phyloP scores from a whole-genome alignment of 129 eudicot species.

The Flaveria brownii region DNA sequence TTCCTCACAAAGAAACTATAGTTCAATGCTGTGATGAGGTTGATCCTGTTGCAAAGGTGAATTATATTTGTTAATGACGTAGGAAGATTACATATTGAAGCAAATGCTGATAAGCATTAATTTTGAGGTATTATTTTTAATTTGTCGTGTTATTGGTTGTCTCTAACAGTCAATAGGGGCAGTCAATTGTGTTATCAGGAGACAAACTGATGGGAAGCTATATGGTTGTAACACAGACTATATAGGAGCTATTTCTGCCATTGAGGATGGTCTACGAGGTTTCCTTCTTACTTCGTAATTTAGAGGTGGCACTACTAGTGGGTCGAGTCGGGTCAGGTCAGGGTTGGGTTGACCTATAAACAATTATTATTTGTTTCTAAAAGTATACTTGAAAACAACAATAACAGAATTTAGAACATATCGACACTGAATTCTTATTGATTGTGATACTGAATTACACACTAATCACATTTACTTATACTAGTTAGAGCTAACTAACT shows the following conservation, averaged over 20 bases:
- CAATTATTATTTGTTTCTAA: neutral
- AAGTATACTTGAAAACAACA: neutral
- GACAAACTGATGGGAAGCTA: slow-evolving; percentile 69
- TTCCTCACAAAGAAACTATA: slow-evolving; percentile 87
- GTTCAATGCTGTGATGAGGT: slow-evolving; percentile 75
- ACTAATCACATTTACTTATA: too few species aligned
- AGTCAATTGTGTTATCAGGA: slow-evolving; percentile 66
- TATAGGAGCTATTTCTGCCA: slow-evolving; percentile 88
- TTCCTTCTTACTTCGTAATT: slow-evolving; percentile 30
- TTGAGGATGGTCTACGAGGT: slow-evolving; percentile 87
- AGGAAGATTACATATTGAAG: slow-evolving; percentile 1
- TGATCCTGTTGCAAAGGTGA: slow-evolving; percentile 89
- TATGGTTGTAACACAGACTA: slow-evolving; percentile 88
- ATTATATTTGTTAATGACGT: neutral
- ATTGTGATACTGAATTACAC: too few species aligned
- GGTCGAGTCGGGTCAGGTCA: neutral
- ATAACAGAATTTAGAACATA: too few species aligned
- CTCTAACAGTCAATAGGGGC: slow-evolving; percentile 81
- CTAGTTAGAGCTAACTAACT: too few species aligned
- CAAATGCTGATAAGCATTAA: slow-evolving; percentile 18
- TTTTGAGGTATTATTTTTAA: neutral
- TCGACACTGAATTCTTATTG: too few species aligned
- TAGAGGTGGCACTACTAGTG: neutral
- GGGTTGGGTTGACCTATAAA: slow-evolving; percentile 1
- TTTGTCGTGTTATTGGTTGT: slow-evolving; percentile 7